Percentiles rank a stretch among this genome's conserved stretches.
phyloP scores from a whole-genome alignment of 169 alveolate genomes.

The Plasmodium coatneyi region DNA sequence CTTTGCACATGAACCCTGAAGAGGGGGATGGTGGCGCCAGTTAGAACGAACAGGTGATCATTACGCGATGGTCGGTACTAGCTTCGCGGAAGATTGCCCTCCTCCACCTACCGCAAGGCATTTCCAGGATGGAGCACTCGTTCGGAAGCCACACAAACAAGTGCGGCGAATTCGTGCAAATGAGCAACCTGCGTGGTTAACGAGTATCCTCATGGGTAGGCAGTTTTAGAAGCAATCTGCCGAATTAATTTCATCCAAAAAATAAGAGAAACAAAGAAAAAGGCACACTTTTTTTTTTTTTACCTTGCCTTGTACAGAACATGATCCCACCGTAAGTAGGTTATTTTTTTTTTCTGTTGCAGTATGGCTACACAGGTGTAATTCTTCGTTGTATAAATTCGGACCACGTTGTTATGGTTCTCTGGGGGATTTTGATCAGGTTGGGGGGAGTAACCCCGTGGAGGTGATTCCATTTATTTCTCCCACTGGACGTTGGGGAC shows the following conservation, averaged over 20 bases:
- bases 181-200: slow-evolving; percentile 41
- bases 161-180: slow-evolving; percentile 20
- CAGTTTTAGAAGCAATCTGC: not conserved
- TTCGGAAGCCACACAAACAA: slow-evolving; percentile 60
- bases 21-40: not conserved
- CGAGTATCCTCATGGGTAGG: not conserved
- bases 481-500: not conserved
- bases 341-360: slow-evolving; percentile 26
- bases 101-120: slow-evolving; percentile 19
- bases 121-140: slow-evolving; percentile 25
- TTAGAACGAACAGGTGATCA: not conserved
- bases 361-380: slow-evolving; percentile 38
- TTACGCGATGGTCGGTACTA: not conserved
- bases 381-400: slow-evolving; percentile 22
- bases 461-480: not conserved
- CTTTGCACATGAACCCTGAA: slow-evolving; percentile 9
- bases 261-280: not conserved
- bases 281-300: not conserved
- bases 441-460: not conserved
- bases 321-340: slow-evolving; percentile 14
- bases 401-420: slow-evolving; percentile 24
- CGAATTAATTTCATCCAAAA: not conserved
- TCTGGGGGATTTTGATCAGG: not conserved
- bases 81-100: not conserved
- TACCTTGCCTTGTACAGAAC: slow-evolving; percentile 39